Evolutionary conservation across 495 filamentous ascomycete genomes (phyloP), one percentile per base, ranked within the genome.

Genomic region (Geoglossum glabrum): DNA sequence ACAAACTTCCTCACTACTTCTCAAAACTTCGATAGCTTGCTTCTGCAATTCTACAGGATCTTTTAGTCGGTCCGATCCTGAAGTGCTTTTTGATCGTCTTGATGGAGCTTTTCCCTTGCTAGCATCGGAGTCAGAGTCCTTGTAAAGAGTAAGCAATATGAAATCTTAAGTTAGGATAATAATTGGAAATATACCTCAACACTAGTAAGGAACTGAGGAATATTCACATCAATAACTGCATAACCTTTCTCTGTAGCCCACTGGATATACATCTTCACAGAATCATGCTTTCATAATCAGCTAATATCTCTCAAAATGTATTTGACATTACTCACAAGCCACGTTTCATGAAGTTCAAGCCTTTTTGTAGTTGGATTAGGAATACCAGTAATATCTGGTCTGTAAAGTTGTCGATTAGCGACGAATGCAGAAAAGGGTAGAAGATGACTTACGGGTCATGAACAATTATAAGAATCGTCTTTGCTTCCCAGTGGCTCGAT

Each of bases 181-280:
- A 28, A 19, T 4, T 45, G 10, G 10, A 6, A n/a, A 64, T 66
- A 60, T 70, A 81, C 79, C 61, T 78, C 76, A 1, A 70, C 61
- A 17, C 70, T 69, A 3, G 80, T 81, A 33, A 86, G 70, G 60
- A 83, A 77, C 60, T 81, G 81, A 0, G 90, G 90, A 19, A 97
- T 77, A 59, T 95, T 97, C 26, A 92, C 80, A 63, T 98, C 92
- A 31, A 97, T 78, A 30, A 98, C 76, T 0, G 78, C 86, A 64
- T 84, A 95, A 23, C 76, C 80, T 49, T 85, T 78, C 15, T 74
- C 69, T 40, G 80, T 64, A 0, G 84, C 86, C 90, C 89, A 96
- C 58, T 83, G 77, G 58, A 93, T 77, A 66, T 95, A 97, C 1
- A 79, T 75, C 63, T 77, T 80, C 30, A 84, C 73, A 38, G 74